Percentiles rank a stretch among this genome's conserved stretches.
Evolutionary conservation across 164 flowering plant genomes (phyloP).

Genomic region (Stephania japonica): DNA sequence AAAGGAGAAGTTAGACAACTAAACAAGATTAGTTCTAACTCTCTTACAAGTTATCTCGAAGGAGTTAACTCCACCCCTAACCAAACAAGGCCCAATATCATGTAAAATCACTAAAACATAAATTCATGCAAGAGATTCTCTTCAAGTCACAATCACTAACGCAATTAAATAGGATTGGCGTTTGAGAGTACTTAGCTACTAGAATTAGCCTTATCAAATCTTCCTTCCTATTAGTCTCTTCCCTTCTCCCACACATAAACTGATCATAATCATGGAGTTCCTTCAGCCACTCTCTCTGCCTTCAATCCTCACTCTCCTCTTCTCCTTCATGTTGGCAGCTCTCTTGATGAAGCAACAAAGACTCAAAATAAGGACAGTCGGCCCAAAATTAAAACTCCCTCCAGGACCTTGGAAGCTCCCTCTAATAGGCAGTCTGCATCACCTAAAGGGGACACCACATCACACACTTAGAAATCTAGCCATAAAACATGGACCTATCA

Average conservation of each 20-base stretch:
- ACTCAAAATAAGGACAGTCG: not conserved
- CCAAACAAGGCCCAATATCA: too few species aligned
- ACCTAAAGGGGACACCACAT: constrained; percentile 20
- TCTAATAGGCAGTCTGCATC: constrained; percentile 29
- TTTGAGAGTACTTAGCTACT: too few species aligned
- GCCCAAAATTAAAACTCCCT: constrained; percentile 9
- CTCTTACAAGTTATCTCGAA: too few species aligned
- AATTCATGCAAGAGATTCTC: too few species aligned
- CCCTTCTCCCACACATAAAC: not conserved
- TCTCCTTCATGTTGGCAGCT: constrained; percentile 5
- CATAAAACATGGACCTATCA: constrained; percentile 25
- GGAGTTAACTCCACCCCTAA: too few species aligned
- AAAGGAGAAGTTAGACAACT: too few species aligned
- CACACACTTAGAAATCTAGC: constrained; percentile 20
- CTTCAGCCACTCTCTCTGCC: not conserved
- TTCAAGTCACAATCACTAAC: too few species aligned
- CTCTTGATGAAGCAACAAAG: constrained; percentile 2
- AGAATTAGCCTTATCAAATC: too few species aligned
- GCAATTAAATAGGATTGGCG: too few species aligned
- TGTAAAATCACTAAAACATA: too few species aligned
- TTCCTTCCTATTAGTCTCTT: too few species aligned
- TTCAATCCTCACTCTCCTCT: constrained; percentile 6
- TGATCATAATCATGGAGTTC: not conserved
- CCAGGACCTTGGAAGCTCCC: constrained; percentile 28
- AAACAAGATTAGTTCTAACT: too few species aligned